phyloP scores from a whole-genome alignment of 2,329 filamentous ascomycete genomes.

The Verticillium isaacii region DNA sequence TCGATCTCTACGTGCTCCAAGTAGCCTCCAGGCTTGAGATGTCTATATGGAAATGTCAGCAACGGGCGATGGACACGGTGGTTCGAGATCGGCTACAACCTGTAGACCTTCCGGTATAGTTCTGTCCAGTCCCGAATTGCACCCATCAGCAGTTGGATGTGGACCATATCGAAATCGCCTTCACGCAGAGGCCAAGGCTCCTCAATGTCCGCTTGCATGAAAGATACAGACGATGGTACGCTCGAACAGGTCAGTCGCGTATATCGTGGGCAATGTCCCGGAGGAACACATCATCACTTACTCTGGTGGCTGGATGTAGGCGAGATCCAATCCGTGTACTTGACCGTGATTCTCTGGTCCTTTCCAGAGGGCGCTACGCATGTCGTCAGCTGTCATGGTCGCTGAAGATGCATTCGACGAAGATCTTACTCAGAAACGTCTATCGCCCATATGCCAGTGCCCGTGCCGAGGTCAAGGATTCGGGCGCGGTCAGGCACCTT shows the following conservation, averaged over 20 bases:
- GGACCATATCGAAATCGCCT: constrained; percentile 73
- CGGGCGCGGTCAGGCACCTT: constrained; percentile 20
- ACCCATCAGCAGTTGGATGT: constrained; percentile 74
- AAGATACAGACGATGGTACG: constrained; percentile 65
- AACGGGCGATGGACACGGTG: background rate
- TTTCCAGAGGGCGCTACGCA: constrained; percentile 5
- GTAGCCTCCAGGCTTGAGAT: constrained; percentile 72
- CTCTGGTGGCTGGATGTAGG: constrained; percentile 33
- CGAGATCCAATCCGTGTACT: constrained; percentile 33
- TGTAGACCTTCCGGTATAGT: constrained; percentile 58
- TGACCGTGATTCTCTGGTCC: constrained; percentile 15
- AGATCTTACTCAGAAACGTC: constrained; percentile 69
- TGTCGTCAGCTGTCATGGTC: background rate
- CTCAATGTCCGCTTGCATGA: constrained; percentile 73
- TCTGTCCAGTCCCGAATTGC: constrained; percentile 72
- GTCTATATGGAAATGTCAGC: constrained; percentile 37
- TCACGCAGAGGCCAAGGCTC: constrained; percentile 55
- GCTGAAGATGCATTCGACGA: background rate
- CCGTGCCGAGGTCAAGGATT: constrained; percentile 70
- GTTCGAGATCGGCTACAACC: background rate
- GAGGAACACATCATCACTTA: constrained; percentile 17
- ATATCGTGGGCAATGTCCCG: background rate
- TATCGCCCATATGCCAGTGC: constrained; percentile 88
- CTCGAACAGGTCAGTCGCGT: constrained; percentile 34
- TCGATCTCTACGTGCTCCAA: constrained; percentile 92